A percentile compares a stretch with the other conserved stretches of the same genome.
phyloP scores from a whole-genome alignment of 163 green algal genomes.

The Prototheca cutis region DNA sequence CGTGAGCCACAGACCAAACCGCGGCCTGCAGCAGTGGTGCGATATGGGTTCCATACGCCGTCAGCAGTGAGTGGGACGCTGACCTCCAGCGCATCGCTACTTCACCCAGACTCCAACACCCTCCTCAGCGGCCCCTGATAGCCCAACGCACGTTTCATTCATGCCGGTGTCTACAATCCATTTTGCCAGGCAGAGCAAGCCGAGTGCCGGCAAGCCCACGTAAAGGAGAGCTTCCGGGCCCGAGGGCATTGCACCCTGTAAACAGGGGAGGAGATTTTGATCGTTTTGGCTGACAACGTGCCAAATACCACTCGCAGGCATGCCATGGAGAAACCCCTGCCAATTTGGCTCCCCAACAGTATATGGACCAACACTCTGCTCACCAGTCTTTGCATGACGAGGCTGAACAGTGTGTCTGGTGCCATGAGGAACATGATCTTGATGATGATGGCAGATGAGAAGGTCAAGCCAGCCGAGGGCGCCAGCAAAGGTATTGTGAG shows the following conservation, averaged over 20 bases:
- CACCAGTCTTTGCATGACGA: not conserved
- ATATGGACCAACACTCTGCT: too few species aligned
- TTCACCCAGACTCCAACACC: not conserved
- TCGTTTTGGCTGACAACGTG: too few species aligned
- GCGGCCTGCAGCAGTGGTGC: not conserved
- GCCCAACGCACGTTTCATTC: constrained; percentile 14
- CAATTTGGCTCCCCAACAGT: too few species aligned
- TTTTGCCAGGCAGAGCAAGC: constrained; percentile 17
- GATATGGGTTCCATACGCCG: too few species aligned
- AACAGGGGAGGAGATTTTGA: not conserved
- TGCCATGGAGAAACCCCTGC: too few species aligned
- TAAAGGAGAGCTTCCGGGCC: constrained; percentile 13
- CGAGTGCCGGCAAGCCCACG: constrained; percentile 8
- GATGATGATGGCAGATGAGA: constrained; percentile 14
- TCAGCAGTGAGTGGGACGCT: too few species aligned
- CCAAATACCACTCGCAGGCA: too few species aligned
- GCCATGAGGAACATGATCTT: constrained; percentile 30
- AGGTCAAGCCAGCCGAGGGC: constrained; percentile 16
- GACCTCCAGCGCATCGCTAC: not conserved
- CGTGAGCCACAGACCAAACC: not conserved
- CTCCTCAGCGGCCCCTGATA: not conserved
- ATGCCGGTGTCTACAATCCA: constrained; percentile 12
- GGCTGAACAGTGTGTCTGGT: constrained; percentile 5
- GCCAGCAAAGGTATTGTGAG: not conserved
- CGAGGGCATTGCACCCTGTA: constrained; percentile 8